phyloP scores from a whole-genome alignment of 768 basidiomycete species.

The Leucosporidium scottii region DNA sequence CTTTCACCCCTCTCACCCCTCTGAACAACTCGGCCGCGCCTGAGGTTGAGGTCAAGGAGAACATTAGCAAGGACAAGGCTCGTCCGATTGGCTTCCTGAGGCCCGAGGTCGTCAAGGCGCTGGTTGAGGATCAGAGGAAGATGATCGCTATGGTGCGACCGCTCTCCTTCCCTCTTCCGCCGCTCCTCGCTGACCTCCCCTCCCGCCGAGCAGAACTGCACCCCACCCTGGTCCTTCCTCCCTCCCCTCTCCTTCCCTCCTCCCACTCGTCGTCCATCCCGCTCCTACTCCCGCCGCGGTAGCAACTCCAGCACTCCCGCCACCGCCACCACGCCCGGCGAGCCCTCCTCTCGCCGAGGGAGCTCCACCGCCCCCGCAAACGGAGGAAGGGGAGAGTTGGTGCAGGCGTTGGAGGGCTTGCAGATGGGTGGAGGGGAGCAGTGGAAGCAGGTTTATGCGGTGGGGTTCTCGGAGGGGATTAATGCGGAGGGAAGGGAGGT shows the following conservation, averaged over 20 bases:
- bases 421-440: background rate
- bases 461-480: conserved; percentile 33
- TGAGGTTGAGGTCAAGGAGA: background rate
- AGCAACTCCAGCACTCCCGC: background rate
- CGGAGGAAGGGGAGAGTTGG: background rate
- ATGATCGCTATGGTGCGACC: conserved; percentile 16
- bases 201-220: background rate
- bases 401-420: background rate
- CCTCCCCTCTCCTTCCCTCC: conserved; percentile 14
- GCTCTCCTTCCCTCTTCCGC: too few relatives aligned
- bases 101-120: conserved; percentile 39
- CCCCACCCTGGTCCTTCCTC: conserved; percentile 55
- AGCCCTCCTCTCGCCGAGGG: background rate
- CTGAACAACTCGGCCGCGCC: conserved; percentile 34
- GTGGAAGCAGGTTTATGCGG: conserved; percentile 9
- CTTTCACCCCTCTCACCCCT: conserved; percentile 49
- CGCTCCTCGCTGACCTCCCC: too few relatives aligned
- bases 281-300: conserved; percentile 37
- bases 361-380: background rate
- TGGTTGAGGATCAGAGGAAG: conserved; percentile 43
- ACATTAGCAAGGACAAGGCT: background rate
- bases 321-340: background rate
- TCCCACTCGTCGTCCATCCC: background rate
- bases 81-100: conserved; percentile 46
- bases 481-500: conserved; percentile 27